Percentiles rank a stretch among this genome's conserved stretches.
Conservation (phyloP, 2,329 filamentous ascomycete species). For the Penicillium vulpinum region DNA sequence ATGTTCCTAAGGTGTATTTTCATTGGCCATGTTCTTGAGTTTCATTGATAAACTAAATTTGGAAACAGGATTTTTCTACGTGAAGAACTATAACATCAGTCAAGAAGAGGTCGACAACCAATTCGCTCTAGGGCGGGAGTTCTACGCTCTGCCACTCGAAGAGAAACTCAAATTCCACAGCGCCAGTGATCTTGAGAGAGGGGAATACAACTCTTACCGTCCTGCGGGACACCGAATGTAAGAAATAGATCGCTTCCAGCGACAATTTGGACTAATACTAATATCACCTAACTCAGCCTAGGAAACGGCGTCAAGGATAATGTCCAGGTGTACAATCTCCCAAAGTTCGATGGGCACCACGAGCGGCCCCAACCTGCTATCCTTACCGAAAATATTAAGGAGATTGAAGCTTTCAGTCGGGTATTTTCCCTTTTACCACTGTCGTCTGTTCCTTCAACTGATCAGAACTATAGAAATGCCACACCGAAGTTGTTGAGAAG, state of each 20-base stretch:
- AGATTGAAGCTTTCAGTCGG: constrained; percentile 59
- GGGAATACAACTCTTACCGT: constrained; percentile 60
- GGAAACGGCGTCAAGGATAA: constrained; percentile 54
- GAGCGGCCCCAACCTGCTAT: constrained; percentile 50
- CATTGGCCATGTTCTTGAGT: not conserved
- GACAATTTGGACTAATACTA: constrained; percentile 1
- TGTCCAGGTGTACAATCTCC: constrained; percentile 61
- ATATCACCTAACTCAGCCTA: constrained; percentile 20
- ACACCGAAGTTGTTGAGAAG: constrained; percentile 35
- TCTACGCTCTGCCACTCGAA: constrained; percentile 58
- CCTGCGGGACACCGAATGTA: constrained; percentile 47
- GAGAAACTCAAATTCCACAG: constrained; percentile 60
- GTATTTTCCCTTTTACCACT: constrained; percentile 1
- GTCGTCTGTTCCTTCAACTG: not conserved
- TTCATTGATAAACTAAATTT: not conserved
- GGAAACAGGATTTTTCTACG: constrained; percentile 60
- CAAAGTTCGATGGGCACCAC: constrained; percentile 56
- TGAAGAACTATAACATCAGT: constrained; percentile 62
- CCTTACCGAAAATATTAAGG: constrained; percentile 51
- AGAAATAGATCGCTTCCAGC: constrained; percentile 8
- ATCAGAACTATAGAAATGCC: constrained; percentile 27
- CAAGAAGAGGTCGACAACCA: constrained; percentile 62
- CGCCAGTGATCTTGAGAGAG: constrained; percentile 49
- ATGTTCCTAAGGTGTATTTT: not conserved
- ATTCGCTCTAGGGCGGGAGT: constrained; percentile 60